phyloP scores from a whole-genome alignment of 495 filamentous ascomycete species.

The Apiosordaria backusii region DNA sequence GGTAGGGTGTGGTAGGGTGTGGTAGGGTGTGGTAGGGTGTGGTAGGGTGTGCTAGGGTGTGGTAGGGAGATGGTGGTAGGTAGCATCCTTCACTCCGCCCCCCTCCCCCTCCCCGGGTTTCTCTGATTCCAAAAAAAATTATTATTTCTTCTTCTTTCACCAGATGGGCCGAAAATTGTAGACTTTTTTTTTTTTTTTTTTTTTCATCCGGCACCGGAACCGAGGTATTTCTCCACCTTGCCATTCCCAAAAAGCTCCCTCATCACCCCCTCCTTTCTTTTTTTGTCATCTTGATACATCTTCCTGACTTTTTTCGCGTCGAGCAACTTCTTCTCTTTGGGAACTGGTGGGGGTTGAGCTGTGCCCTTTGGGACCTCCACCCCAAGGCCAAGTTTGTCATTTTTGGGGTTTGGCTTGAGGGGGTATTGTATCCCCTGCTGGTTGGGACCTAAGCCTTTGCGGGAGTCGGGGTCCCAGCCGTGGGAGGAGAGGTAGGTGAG shows the following conservation, averaged over 20 bases:
- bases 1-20: no score
- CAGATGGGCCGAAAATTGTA: no score
- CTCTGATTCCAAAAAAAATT: no score
- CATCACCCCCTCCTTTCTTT: background rate
- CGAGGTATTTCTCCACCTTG: constrained; percentile 4
- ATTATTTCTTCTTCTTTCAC: no score
- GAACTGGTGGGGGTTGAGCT: background rate
- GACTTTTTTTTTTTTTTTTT: no score
- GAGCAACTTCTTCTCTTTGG: constrained; percentile 3
- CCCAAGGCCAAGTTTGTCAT: background rate
- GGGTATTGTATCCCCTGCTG: constrained; percentile 75
- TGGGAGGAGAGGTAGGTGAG: constrained; percentile 69
- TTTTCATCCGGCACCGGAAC: no score
- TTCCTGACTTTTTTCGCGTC: constrained; percentile 7
- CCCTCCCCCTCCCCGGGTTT: no score
- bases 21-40: no score
- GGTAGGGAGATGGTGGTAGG: no score
- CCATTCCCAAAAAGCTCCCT: background rate
- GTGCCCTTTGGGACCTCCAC: constrained; percentile 7
- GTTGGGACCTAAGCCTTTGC: constrained; percentile 64
- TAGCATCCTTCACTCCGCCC: no score
- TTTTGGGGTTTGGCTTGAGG: constrained; percentile 48
- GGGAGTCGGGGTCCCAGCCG: constrained; percentile 84
- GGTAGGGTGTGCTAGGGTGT: no score
- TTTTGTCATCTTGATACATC: background rate